phyloP scores from a whole-genome alignment of 352 stramenopile species.

The Phytophthora foliorum region DNA sequence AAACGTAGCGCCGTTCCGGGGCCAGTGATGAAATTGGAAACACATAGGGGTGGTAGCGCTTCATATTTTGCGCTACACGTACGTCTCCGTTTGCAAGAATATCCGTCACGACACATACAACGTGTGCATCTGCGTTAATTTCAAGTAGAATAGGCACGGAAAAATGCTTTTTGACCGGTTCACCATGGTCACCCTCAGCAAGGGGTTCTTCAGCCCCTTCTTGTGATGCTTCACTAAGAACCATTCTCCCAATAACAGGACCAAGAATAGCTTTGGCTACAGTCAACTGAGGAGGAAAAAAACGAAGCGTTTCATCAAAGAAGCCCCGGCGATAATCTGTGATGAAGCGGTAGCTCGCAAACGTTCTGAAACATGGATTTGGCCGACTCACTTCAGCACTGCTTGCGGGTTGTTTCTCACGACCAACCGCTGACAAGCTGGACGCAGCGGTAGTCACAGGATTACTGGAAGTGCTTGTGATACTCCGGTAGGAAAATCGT shows the following conservation, averaged over 20 bases:
- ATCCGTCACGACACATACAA: constrained; percentile 74
- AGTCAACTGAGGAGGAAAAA: constrained; percentile 52
- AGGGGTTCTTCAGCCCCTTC: constrained; percentile 1
- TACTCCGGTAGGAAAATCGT: constrained; percentile 69
- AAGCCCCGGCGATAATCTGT: constrained; percentile 64
- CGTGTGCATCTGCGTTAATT: constrained; percentile 54
- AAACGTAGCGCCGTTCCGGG: constrained; percentile 72
- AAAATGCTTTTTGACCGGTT: constrained; percentile 25
- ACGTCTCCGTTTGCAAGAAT: constrained; percentile 65
- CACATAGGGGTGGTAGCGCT: constrained; percentile 44
- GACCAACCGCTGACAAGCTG: neutral
- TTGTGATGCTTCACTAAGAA: constrained; percentile 17
- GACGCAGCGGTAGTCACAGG: neutral
- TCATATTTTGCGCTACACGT: constrained; percentile 45
- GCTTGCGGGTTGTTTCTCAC: neutral
- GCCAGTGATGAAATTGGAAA: constrained; percentile 58
- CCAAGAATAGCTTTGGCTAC: constrained; percentile 57
- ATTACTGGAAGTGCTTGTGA: constrained; percentile 19
- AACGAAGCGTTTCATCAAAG: constrained; percentile 60
- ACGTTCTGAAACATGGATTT: constrained; percentile 37
- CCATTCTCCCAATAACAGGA: constrained; percentile 66
- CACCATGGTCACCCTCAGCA: constrained; percentile 15
- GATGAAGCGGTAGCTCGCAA: constrained; percentile 65
- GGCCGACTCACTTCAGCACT: neutral
- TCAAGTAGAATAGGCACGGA: constrained; percentile 73